Conservation (phyloP, 73 alveolate genomes). For the Uronychia setigera region DNA sequence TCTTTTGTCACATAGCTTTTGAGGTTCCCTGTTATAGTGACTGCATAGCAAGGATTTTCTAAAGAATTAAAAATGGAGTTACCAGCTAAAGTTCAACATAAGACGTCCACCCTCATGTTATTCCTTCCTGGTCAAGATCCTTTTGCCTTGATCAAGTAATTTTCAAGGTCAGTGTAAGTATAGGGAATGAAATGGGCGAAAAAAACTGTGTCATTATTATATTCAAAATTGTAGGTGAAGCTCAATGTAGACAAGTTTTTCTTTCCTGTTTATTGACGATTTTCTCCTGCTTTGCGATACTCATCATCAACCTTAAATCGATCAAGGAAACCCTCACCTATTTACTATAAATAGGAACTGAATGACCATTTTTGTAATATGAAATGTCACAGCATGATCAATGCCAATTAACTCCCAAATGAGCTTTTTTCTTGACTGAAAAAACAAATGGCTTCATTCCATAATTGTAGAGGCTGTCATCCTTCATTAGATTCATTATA, state of each 20-base stretch:
- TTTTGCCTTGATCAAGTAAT: conserved; percentile 9
- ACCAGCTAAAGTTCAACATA: conserved; percentile 53
- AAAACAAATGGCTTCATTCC: conserved; percentile 61
- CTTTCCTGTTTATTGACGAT: not conserved
- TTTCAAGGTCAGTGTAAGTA: conserved; percentile 76
- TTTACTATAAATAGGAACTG: conserved; percentile 14
- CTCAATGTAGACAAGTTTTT: conserved; percentile 66
- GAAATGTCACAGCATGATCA: conserved; percentile 33
- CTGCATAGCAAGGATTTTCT: conserved; percentile 48
- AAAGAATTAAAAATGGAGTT: conserved; percentile 68
- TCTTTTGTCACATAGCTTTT: conserved; percentile 33
- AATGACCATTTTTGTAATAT: conserved; percentile 62
- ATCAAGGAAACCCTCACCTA: not conserved
- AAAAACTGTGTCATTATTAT: conserved; percentile 80
- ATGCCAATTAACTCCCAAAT: conserved; percentile 25
- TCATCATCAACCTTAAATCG: not conserved
- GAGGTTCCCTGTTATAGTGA: conserved; percentile 52
- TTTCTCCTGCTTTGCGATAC: conserved; percentile 9
- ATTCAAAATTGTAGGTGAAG: conserved; percentile 68
- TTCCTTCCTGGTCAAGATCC: not conserved
- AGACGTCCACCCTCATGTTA: conserved; percentile 32
- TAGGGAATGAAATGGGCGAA: conserved; percentile 89
- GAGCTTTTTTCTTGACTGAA: conserved; percentile 10
- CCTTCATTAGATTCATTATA: conserved; percentile 49
- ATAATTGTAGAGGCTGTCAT: conserved; percentile 30